Base-by-base conservation (phyloP, 805 yeast genomes). In the Yarrowia phangngaensis region DNA sequence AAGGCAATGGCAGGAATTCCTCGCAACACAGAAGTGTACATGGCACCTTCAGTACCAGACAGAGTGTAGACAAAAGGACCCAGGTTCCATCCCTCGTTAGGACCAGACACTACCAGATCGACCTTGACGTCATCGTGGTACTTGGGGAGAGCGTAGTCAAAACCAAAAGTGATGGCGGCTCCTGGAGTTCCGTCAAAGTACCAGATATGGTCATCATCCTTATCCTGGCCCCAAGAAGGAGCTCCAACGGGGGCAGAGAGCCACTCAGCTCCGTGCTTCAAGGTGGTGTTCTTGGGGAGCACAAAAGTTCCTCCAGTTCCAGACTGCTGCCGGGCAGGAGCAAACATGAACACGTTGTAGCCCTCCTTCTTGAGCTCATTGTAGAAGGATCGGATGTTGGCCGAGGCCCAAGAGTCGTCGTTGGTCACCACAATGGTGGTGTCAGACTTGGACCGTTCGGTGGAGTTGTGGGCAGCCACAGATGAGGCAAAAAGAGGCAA, bases 371-470 rank as follows among this genome's bases (percentile, higher is more conserved):
- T 41, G 53, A 75, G 67, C 26, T 66, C 74, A 45, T 70, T 62
- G 69, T 76, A 77, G 9, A 76, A 61, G 12, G 80, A 78, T 59
- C 81, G 71, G 58, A 77, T 73, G 58, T 75, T 75, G 38, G 80
- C 73, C 4, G 79, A 64, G 3, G 72, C 74, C 76, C 77, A 77
- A 14, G 75, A 72, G 54, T 77, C 82, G 57, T 77, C 82, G 56
- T 77, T 76, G 53, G 80, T 70, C 29, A 75, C 64, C 15, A 75
- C 60, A 52, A 73, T 71, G 59, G 72, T 71, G 28, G 34, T 41
- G 34, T 38, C 7, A 19, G 45, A 26, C 19, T 38, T 38, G n/a
- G n/a, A n/a, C n/a, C n/a, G n/a, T n/a, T n/a, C n/a, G n/a, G n/a
- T n/a, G n/a, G n/a, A n/a, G n/a, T n/a, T n/a, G n/a, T n/a, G n/a